Evolutionary conservation across 129 eudicot species (phyloP).

Genomic region (Pittosporum tobira): DNA sequence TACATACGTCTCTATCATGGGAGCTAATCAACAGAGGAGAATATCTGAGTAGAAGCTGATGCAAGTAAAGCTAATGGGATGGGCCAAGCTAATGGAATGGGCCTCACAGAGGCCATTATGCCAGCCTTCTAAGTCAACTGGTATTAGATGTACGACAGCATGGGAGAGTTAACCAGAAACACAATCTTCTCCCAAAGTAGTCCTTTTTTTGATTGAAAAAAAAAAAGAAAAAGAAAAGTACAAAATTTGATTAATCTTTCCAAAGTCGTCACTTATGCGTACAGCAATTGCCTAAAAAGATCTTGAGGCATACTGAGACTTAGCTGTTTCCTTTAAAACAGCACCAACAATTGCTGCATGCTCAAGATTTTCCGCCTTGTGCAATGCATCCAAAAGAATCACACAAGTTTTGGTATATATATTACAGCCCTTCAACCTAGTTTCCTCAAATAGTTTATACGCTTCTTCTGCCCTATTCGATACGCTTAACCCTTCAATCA

Average conservation of each 20-base stretch:
- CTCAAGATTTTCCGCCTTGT: constrained; percentile 87
- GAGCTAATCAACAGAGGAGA: neutral
- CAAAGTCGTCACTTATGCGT: too few relatives aligned
- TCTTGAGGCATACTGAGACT: constrained; percentile 77
- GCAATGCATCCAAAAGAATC: constrained; percentile 84
- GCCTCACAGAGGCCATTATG: neutral
- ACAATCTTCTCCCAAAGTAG: too few relatives aligned
- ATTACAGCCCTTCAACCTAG: constrained; percentile 61
- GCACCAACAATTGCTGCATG: constrained; percentile 96
- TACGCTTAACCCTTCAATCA: constrained; percentile 81
- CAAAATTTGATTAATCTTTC: neutral
- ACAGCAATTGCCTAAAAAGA: too few relatives aligned
- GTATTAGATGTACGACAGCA: neutral
- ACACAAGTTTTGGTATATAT: constrained; percentile 77
- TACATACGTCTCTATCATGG: too few relatives aligned
- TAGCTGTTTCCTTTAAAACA: constrained; percentile 76
- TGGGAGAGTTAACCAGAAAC: neutral
- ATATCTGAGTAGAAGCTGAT: neutral
- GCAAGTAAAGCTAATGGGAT: neutral
- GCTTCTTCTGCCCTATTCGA: constrained; percentile 78
- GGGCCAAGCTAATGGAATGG: neutral
- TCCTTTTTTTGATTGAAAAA: too few relatives aligned
- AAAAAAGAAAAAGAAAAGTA: neutral
- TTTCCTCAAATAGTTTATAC: constrained; percentile 63
- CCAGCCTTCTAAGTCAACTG: neutral